Base-by-base conservation (phyloP, 2,329 filamentous ascomycete species). In the Byssochlamys sp. region DNA sequence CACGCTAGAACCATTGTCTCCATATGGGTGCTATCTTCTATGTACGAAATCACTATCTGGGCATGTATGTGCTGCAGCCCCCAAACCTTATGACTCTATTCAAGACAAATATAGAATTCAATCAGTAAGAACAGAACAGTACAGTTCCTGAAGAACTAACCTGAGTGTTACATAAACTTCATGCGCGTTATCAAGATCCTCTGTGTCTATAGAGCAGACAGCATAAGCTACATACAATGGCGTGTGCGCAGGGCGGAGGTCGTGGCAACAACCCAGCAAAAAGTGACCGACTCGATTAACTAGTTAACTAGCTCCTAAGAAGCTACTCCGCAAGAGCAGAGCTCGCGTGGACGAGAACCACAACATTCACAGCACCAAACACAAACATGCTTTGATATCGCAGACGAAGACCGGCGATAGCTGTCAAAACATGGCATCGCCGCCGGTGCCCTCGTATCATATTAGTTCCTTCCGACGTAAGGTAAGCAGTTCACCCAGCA, bases 381-480 rank as follows among this genome's bases (percentile, higher is more conserved):
- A 7, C 2, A 9, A 26, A 12, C 27, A 26, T 26, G 49, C 25
- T 12, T 24, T 19, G 3, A 49, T 24, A 51, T 26, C 19, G 11
- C 12, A 12, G 4, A n/a, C 24, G 7, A 7, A 28, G 49, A 28
- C 25, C 24, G 49, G 59, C 61, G 56, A 62, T 62, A 63, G 61
- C 65, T 60, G 59, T 61, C 58, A 54, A 57, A 64, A 57, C 25
- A 72, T 71, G 68, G 57, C 65, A 59, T 59, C 62, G 59, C 64
- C 66, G 53, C 68, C 58, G 59, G 65, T 65, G 61, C 67, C 63
- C 14, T 63, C 70, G 24, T 67, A 56, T 61, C 67, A 61, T 64
- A 67, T 68, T 60, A 67, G 68, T 57, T 67, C 63, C 53, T 59
- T 66, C 61, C 71, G 69, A 55, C 69, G 70, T 39, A 68, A 68